Evolutionary conservation across 768 basidiomycete species (phyloP).

Genomic region (Serendipita sp.): DNA sequence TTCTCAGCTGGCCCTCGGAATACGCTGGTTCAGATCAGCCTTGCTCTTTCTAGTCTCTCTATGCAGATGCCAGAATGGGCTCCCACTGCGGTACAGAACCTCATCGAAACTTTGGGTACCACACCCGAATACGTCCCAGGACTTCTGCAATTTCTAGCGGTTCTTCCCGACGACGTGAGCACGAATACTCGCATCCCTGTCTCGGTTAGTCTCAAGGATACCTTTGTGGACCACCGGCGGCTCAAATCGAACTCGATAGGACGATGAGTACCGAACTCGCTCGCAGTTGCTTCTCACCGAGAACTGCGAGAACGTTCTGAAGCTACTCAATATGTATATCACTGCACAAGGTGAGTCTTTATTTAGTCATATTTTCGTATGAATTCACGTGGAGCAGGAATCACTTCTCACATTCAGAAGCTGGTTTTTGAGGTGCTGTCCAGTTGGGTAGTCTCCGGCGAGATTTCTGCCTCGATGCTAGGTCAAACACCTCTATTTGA

Average conservation of each 20-base stretch:
- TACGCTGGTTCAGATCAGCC: constrained; percentile 76
- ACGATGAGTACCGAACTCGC: constrained; percentile 57
- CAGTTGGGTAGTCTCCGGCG: constrained; percentile 80
- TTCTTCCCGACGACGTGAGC: constrained; percentile 79
- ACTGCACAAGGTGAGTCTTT: constrained; percentile 59
- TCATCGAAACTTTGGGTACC: constrained; percentile 76
- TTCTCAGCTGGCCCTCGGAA: constrained; percentile 62
- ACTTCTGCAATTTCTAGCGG: constrained; percentile 75
- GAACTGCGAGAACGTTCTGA: constrained; percentile 57
- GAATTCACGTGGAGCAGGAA: constrained; percentile 35
- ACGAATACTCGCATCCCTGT: constrained; percentile 77
- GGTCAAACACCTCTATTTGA: constrained; percentile 65
- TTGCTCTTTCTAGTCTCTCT: constrained; percentile 81
- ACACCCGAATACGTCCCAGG: constrained; percentile 72
- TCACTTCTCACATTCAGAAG: constrained; percentile 58
- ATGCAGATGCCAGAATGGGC: constrained; percentile 79
- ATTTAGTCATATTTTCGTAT: not conserved
- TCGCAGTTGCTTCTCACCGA: constrained; percentile 44
- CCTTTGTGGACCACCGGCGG: not conserved
- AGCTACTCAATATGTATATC: constrained; percentile 74
- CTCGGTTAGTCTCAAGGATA: constrained; percentile 40
- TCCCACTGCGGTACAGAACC: constrained; percentile 48
- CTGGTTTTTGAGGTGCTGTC: constrained; percentile 76
- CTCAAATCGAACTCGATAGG: constrained; percentile 22
- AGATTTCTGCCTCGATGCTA: constrained; percentile 49